Percentiles rank a stretch among this genome's conserved stretches.
These are phyloP conservation scores for Alternaria sp. DNA, from an alignment of 2,329 filamentous ascomycete species.

Conservation along the genomic window DNA sequence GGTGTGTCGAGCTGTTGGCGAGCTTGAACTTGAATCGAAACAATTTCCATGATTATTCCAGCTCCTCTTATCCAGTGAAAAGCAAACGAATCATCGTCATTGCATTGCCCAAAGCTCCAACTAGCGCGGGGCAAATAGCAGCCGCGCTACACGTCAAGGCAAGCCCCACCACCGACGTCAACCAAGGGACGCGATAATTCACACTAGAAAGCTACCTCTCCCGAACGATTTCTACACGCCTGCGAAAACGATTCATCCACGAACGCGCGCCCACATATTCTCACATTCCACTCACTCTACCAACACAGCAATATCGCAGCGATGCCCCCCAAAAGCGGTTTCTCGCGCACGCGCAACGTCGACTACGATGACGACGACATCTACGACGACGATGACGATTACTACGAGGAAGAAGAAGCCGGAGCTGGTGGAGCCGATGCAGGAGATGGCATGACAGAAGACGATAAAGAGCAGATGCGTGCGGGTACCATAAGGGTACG, in stretches of 20 bases:
- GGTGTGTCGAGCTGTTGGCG: slow-evolving; percentile 14
- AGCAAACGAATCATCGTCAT: background rate
- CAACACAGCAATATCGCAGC: too few relatives aligned
- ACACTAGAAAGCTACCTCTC: background rate
- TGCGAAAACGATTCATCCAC: background rate
- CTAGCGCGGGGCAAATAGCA: slow-evolving; percentile 27
- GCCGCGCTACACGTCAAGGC: slow-evolving; percentile 15
- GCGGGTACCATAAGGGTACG: slow-evolving; percentile 71
- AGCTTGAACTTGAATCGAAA: slow-evolving; percentile 1
- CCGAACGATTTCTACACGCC: background rate
- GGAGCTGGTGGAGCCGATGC: slow-evolving; percentile 31
- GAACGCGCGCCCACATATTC: too few relatives aligned
- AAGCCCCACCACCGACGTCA: slow-evolving; percentile 20
- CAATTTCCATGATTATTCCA: background rate
- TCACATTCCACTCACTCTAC: too few relatives aligned
- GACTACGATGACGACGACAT: slow-evolving; percentile 60
- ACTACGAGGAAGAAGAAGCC: slow-evolving; percentile 40
- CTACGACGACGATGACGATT: slow-evolving; percentile 59
- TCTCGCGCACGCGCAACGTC: slow-evolving; percentile 55
- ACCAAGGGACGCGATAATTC: slow-evolving; percentile 5
- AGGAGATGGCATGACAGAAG: slow-evolving; percentile 32
- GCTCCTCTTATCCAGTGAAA: background rate
- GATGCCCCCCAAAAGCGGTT: slow-evolving; percentile 46
- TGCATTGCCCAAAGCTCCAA: background rate
- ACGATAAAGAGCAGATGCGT: slow-evolving; percentile 61